These are phyloP conservation scores for Sordariomycetes sp. DNA, from an alignment of 2,329 filamentous ascomycete genomes.

Conservation along the genomic window DNA sequence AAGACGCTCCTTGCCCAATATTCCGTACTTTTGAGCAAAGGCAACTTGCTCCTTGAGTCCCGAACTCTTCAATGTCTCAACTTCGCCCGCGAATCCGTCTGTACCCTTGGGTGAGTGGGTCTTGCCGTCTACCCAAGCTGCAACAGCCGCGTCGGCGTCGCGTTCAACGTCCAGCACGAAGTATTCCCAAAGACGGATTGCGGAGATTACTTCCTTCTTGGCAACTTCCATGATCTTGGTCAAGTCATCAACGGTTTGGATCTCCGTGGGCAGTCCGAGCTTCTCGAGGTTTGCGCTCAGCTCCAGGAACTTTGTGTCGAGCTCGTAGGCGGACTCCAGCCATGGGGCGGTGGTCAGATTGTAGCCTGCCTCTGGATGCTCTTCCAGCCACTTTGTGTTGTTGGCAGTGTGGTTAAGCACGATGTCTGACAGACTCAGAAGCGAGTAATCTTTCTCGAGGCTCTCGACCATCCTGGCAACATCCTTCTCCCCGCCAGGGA, in stretches of 20 bases:
- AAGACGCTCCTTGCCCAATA: slow-evolving; percentile 63
- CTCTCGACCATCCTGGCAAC: slow-evolving; percentile 66
- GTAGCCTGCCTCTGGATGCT: slow-evolving; percentile 93
- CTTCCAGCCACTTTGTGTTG: slow-evolving; percentile 88
- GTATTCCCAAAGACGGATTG: slow-evolving; percentile 84
- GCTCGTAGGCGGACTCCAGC: slow-evolving; percentile 54
- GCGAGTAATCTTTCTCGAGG: slow-evolving; percentile 75
- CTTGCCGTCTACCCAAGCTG: slow-evolving; percentile 60
- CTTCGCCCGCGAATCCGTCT: slow-evolving; percentile 16
- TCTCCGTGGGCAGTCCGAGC: slow-evolving; percentile 65
- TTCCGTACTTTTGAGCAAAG: slow-evolving; percentile 59
- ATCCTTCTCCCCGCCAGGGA: slow-evolving; percentile 79
- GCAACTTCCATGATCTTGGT: slow-evolving; percentile 74
- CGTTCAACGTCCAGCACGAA: slow-evolving; percentile 75
- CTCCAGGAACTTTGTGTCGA: slow-evolving; percentile 58
- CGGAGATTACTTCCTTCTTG: slow-evolving; percentile 69
- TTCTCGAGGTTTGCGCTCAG: slow-evolving; percentile 65
- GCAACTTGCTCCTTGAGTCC: slow-evolving; percentile 41
- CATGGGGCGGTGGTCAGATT: slow-evolving; percentile 84
- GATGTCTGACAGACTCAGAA: slow-evolving; percentile 88
- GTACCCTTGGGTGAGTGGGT: slow-evolving; percentile 42
- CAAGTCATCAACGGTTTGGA: slow-evolving; percentile 65
- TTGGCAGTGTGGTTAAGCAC: slow-evolving; percentile 97
- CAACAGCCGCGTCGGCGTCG: slow-evolving; percentile 58
- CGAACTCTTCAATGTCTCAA: slow-evolving; percentile 36